These are phyloP conservation scores for Monilinia fructicola DNA, from an alignment of 2,329 filamentous ascomycete species.

Conservation along the genomic window DNA sequence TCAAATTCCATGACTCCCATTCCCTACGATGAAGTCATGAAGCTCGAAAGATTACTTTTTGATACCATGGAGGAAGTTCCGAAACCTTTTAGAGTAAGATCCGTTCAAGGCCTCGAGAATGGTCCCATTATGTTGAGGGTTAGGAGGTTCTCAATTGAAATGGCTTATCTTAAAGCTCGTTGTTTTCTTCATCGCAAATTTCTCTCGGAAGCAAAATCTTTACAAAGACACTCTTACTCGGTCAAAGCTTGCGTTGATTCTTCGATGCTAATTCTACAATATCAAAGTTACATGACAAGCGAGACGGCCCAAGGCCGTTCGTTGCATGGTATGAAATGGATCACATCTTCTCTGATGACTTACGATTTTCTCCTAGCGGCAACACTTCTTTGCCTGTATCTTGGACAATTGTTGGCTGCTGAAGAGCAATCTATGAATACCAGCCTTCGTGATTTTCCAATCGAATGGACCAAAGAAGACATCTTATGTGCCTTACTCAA, in stretches of 20 bases:
- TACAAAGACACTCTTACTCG: constrained; percentile 51
- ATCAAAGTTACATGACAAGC: constrained; percentile 42
- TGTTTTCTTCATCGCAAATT: constrained; percentile 35
- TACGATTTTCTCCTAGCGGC: constrained; percentile 36
- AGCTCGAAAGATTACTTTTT: constrained; percentile 49
- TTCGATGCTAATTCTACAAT: constrained; percentile 49
- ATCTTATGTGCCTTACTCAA: constrained; percentile 29
- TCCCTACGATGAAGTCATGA: constrained; percentile 51
- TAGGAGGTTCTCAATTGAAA: constrained; percentile 47
- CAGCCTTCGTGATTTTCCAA: constrained; percentile 15
- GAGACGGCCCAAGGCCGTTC: constrained; percentile 25
- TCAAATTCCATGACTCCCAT: constrained; percentile 51
- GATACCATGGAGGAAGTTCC: constrained; percentile 49
- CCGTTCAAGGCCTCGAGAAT: constrained; percentile 49
- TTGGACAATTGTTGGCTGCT: constrained; percentile 28
- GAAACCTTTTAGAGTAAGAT: constrained; percentile 48
- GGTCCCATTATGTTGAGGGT: constrained; percentile 49
- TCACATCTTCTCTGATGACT: constrained; percentile 28
- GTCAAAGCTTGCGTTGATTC: constrained; percentile 53
- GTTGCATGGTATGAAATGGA: constrained; percentile 30
- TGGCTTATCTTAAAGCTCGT: constrained; percentile 33
- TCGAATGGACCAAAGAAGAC: constrained; percentile 31
- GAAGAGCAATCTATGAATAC: constrained; percentile 9
- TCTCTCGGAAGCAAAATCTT: constrained; percentile 46
- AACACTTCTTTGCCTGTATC: constrained; percentile 36